Conservation (phyloP, 2,329 filamentous ascomycete species). For the Penicillium sp. region DNA sequence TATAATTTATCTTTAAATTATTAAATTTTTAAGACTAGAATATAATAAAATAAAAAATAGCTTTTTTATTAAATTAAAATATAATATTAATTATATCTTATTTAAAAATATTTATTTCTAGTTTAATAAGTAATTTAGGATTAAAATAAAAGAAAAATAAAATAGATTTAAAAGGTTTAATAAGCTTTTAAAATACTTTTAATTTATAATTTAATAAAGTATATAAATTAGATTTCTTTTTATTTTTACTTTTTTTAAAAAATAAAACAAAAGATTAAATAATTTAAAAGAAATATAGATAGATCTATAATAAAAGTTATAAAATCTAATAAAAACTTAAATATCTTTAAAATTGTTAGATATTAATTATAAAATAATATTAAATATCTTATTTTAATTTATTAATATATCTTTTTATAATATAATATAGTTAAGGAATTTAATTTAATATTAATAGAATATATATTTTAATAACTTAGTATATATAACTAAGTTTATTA, state of each 20-base stretch:
- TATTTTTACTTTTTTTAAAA: neutral
- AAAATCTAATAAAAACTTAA: neutral
- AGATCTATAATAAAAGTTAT: neutral
- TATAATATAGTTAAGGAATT: neutral
- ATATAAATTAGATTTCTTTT: neutral
- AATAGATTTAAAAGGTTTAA: no score
- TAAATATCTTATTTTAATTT: neutral
- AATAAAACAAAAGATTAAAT: neutral
- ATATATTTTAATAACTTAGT: neutral
- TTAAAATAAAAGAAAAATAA: no score
- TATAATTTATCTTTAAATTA: neutral
- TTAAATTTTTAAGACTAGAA: neutral
- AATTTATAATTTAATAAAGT: no score
- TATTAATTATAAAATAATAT: neutral
- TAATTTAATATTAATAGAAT: neutral
- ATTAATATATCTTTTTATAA: neutral
- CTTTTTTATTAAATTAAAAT: neutral
- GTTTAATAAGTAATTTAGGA: no score
- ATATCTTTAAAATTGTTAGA: neutral
- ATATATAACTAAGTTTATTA: no score
- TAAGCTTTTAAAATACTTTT: no score
- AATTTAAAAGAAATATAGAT: neutral
- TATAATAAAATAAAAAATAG: neutral
- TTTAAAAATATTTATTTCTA: neutral
- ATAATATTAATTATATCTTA: neutral